Evolutionary conservation across 208 protist genomes (phyloP).

Genomic region (Acanthamoeba sp.): DNA sequence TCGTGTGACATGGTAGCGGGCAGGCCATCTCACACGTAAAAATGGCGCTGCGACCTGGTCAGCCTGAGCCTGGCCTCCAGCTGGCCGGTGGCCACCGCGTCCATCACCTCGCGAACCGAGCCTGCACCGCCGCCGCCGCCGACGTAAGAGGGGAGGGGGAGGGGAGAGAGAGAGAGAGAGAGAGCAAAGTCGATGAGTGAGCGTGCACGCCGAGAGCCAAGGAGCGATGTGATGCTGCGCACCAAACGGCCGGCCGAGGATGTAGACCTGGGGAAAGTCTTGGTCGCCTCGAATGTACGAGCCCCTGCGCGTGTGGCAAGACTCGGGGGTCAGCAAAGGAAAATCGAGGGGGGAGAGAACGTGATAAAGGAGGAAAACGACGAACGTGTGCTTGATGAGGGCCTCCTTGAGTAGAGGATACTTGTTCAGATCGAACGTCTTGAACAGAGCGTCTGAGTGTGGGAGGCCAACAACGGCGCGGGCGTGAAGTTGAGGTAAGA

Average conservation of each 20-base stretch:
- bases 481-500: too few species aligned
- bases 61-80: slow-evolving; percentile 36
- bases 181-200: too few species aligned
- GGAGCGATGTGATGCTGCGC: not conserved
- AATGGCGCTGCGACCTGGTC: slow-evolving; percentile 44
- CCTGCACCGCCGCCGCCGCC: too few species aligned
- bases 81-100: not conserved
- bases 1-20: not conserved
- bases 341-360: not conserved
- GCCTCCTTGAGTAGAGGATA: slow-evolving; percentile 50
- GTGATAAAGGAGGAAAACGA: not conserved
- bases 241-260: slow-evolving; percentile 44
- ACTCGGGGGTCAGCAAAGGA: not conserved
- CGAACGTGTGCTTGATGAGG: slow-evolving; percentile 53
- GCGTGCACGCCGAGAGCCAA: not conserved
- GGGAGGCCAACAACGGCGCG: not conserved
- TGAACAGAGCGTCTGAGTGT: slow-evolving; percentile 23
- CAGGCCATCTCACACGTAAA: not conserved
- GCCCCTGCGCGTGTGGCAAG: not conserved
- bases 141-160: not conserved
- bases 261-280: slow-evolving; percentile 63
- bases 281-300: slow-evolving; percentile 24
- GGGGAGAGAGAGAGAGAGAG: too few species aligned
- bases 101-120: slow-evolving; percentile 18
- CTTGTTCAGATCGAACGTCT: slow-evolving; percentile 64